Evolutionary conservation across 345 rosid genomes (phyloP).

Genomic region (Erysimum cheiranthoides): DNA sequence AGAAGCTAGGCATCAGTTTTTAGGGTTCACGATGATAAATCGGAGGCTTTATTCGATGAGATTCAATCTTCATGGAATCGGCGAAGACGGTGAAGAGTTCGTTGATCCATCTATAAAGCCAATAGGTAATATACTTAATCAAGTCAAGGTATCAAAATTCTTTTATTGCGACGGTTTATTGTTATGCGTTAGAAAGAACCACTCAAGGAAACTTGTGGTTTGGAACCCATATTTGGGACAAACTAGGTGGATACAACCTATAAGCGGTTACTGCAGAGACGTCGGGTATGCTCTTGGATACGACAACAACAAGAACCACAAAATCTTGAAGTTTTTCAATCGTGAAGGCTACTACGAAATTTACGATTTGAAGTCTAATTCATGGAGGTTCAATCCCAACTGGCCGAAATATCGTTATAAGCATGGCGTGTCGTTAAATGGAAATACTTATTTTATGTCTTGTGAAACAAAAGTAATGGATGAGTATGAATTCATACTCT

Average conservation of each 20-base stretch:
- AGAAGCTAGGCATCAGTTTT: not conserved
- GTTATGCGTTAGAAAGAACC: not conserved
- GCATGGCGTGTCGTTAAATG: not conserved
- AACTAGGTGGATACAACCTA: not conserved
- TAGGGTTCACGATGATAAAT: not conserved
- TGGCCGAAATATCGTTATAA: not conserved
- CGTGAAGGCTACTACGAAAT: not conserved
- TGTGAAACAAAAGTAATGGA: not conserved
- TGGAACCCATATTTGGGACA: not conserved
- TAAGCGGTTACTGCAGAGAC: not conserved
- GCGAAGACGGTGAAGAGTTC: not conserved
- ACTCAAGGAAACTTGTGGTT: not conserved
- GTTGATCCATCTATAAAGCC: not conserved
- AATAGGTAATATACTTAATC: not conserved
- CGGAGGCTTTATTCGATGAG: not conserved
- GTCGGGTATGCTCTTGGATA: not conserved
- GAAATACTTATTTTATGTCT: not conserved
- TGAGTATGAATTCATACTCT: not conserved
- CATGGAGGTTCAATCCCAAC: not conserved
- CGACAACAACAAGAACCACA: not conserved
- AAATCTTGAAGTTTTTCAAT: not conserved
- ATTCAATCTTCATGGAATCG: not conserved
- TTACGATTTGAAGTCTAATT: not conserved
- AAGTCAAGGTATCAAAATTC: not conserved
- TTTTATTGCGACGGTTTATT: not conserved